A percentile compares a stretch with the other conserved stretches of the same genome.
Evolutionary conservation across 2,329 filamentous ascomycete species (phyloP).

Genomic region (Sclerotiophoma versabilis): DNA sequence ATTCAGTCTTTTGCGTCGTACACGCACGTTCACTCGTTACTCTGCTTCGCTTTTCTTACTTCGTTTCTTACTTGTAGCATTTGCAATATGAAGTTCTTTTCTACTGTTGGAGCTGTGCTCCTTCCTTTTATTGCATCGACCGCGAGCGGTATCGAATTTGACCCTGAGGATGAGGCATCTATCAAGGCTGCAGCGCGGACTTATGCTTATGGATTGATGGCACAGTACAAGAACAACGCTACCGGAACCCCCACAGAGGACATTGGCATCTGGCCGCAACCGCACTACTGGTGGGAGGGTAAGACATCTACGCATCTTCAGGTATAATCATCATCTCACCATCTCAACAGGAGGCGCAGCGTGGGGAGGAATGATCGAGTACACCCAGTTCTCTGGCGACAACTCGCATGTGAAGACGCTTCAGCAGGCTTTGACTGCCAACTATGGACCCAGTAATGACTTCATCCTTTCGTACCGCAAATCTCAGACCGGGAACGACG

Average conservation of each 20-base stretch:
- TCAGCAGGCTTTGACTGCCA: conserved; percentile 53
- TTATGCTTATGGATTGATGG: conserved; percentile 47
- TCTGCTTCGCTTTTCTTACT: conserved; percentile 22
- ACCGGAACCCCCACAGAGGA: conserved; percentile 31
- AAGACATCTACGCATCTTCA: no score
- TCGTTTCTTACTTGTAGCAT: conserved; percentile 25
- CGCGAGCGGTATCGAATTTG: conserved; percentile 39
- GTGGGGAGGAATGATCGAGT: conserved; percentile 52
- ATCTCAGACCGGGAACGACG: conserved; percentile 66
- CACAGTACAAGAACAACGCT: conserved; percentile 43
- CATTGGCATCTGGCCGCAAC: conserved; percentile 52
- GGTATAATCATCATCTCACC: no score
- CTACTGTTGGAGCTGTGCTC: conserved; percentile 46
- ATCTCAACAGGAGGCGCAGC: conserved; percentile 48
- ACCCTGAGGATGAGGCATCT: conserved; percentile 44
- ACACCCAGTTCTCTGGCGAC: conserved; percentile 57
- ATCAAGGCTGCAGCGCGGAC: conserved; percentile 37
- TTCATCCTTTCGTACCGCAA: conserved; percentile 54
- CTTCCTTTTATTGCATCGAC: conserved; percentile 39
- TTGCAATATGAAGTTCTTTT: conserved; percentile 42
- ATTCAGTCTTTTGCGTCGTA: conserved; percentile 30
- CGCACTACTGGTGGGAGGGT: conserved; percentile 57
- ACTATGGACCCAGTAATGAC: conserved; percentile 52
- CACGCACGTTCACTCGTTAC: conserved; percentile 35
- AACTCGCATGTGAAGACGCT: conserved; percentile 51